Evolutionary conservation across 179 eudicot species (phyloP).

Genomic region (Sideroxylon spinosum): DNA sequence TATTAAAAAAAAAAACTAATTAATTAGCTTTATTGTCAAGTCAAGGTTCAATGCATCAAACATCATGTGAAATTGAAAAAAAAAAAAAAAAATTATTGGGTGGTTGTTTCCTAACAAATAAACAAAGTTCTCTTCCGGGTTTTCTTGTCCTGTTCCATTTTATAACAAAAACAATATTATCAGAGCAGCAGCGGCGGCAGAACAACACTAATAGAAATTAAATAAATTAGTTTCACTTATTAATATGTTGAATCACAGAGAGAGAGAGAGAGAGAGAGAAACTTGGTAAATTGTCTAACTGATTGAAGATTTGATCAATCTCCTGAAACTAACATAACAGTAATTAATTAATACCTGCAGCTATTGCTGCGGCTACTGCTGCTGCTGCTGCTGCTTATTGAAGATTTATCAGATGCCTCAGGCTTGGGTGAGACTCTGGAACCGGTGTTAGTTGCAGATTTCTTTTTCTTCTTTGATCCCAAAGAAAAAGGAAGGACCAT

Average conservation of each 20-base stretch:
- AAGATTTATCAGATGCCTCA: slow-evolving; percentile 14
- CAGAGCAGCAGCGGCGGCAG: no score
- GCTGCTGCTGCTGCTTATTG: slow-evolving; percentile 20
- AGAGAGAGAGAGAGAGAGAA: no score
- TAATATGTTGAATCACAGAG: no score
- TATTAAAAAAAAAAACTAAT: no score
- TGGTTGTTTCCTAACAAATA: not conserved
- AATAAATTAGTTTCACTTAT: no score
- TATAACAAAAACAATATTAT: no score
- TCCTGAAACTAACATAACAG: slow-evolving; percentile 9
- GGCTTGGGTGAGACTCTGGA: slow-evolving; percentile 27
- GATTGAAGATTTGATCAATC: not conserved
- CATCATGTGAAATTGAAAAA: not conserved
- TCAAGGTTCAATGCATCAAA: not conserved
- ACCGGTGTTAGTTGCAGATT: not conserved
- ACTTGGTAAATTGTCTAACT: no score
- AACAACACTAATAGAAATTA: no score
- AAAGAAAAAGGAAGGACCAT: slow-evolving; percentile 55
- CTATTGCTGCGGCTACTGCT: slow-evolving; percentile 21
- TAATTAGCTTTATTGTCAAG: not conserved
- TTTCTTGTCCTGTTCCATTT: not conserved
- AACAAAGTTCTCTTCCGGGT: not conserved
- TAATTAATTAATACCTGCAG: slow-evolving; percentile 31
- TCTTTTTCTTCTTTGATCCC: slow-evolving; percentile 39
- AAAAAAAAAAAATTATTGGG: not conserved